Conservation (phyloP, 768 basidiomycete genomes). For the Collybiopsis confluens region DNA sequence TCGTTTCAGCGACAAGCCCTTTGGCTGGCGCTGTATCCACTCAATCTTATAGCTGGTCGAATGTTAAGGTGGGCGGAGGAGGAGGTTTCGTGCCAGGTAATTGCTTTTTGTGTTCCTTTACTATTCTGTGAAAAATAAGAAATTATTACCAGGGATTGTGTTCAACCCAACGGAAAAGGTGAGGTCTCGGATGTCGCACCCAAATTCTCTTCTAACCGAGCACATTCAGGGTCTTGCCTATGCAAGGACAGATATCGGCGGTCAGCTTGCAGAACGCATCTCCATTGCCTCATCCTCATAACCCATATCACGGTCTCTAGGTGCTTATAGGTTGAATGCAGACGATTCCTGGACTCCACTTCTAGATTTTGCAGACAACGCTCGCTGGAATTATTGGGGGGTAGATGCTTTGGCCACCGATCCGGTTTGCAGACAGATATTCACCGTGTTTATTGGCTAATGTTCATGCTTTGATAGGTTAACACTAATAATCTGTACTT, state of each 20-base stretch:
- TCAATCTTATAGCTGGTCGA: conserved; percentile 57
- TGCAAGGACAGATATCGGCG: conserved; percentile 67
- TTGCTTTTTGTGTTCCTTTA: too few relatives aligned
- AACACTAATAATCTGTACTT: conserved; percentile 47
- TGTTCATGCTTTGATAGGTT: neutral
- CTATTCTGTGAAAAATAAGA: too few relatives aligned
- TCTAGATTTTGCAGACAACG: conserved; percentile 43
- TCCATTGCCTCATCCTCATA: too few relatives aligned
- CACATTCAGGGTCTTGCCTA: conserved; percentile 47
- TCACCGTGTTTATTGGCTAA: neutral
- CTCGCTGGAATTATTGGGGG: conserved; percentile 58
- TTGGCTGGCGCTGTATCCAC: conserved; percentile 37
- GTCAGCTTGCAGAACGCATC: too few relatives aligned
- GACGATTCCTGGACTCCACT: conserved; percentile 62
- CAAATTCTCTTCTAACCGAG: neutral
- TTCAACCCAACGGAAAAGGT: conserved; percentile 55
- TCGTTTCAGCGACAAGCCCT: conserved; percentile 21
- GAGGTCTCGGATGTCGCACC: too few relatives aligned
- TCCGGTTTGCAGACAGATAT: conserved; percentile 34
- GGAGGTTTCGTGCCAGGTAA: conserved; percentile 47
- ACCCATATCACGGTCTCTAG: too few relatives aligned
- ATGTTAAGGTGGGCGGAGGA: conserved; percentile 46
- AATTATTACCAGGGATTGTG: conserved; percentile 44
- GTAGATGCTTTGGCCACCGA: conserved; percentile 61
- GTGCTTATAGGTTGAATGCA: conserved; percentile 57